Evolutionary conservation across 148 eudicot species (phyloP).

Genomic region (Gaultheria prostrata): DNA sequence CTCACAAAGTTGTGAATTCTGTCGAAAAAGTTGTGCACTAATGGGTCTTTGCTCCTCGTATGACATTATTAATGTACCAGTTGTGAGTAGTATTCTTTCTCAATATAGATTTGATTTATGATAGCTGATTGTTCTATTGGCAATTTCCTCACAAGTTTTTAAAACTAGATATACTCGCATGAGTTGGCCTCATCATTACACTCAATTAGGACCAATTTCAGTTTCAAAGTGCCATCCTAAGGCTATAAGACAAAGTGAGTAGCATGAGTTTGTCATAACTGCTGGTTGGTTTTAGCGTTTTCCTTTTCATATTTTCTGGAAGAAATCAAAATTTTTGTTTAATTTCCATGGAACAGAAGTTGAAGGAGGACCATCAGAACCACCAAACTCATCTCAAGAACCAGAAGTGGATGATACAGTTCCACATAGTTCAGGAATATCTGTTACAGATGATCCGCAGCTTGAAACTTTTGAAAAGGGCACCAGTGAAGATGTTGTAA

Average conservation of each 20-base stretch:
- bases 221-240: not conserved
- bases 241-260: not conserved
- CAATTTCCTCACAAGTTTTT: not conserved
- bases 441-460: slow-evolving; percentile 28
- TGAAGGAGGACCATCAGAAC: slow-evolving; percentile 48
- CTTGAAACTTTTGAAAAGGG: slow-evolving; percentile 29
- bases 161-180: not conserved
- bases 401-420: slow-evolving; percentile 33
- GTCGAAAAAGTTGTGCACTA: not conserved
- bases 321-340: not conserved
- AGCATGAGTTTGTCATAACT: not conserved
- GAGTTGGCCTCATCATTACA: not conserved
- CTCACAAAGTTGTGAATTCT: not conserved
- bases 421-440: slow-evolving; percentile 28
- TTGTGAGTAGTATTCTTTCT: not conserved
- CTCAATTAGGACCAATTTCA: not conserved
- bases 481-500: slow-evolving; percentile 38
- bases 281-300: not conserved
- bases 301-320: slow-evolving; percentile 3
- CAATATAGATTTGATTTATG: too few relatives aligned
- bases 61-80: not conserved
- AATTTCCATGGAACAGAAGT: slow-evolving; percentile 14
- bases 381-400: slow-evolving; percentile 42
- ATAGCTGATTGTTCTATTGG: not conserved
- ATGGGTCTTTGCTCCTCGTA: not conserved